Conservation (phyloP, 2,329 filamentous ascomycete genomes). For the Aspergillus ustus region DNA sequence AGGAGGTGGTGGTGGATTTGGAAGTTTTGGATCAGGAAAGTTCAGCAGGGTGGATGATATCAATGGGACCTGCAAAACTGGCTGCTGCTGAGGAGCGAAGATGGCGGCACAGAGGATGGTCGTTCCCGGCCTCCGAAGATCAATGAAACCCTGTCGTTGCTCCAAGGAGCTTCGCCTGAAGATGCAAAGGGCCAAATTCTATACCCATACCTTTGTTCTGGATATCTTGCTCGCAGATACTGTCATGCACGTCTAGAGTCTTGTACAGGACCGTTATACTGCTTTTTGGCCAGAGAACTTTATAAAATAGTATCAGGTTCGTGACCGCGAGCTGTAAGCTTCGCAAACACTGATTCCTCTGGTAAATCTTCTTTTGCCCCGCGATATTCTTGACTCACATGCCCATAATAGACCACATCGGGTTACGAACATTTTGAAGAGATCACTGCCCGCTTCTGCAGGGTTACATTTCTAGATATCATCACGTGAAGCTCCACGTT, state of each 20-base stretch:
- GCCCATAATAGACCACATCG: background rate
- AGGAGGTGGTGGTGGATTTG: conserved; percentile 33
- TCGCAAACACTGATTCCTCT: background rate
- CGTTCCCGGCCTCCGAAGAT: background rate
- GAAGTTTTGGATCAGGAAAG: conserved; percentile 39
- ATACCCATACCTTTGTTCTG: background rate
- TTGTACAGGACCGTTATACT: background rate
- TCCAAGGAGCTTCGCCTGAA: background rate
- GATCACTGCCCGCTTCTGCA: background rate
- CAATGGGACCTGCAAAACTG: conserved; percentile 51
- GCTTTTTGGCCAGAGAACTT: background rate
- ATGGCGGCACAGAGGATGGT: background rate
- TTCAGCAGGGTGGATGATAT: conserved; percentile 55
- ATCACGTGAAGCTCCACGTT: background rate
- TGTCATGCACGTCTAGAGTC: background rate
- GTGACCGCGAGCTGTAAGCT: background rate
- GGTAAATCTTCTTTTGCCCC: no score
- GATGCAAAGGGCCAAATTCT: background rate
- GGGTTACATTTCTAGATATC: conserved; percentile 1
- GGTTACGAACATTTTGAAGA: background rate
- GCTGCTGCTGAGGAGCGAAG: conserved; percentile 33
- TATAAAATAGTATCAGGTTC: background rate
- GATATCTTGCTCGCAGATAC: background rate
- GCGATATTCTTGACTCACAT: background rate
- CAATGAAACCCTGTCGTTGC: background rate